Conservation (phyloP, 2,329 filamentous ascomycete species). For the Falciphora oryzae region DNA sequence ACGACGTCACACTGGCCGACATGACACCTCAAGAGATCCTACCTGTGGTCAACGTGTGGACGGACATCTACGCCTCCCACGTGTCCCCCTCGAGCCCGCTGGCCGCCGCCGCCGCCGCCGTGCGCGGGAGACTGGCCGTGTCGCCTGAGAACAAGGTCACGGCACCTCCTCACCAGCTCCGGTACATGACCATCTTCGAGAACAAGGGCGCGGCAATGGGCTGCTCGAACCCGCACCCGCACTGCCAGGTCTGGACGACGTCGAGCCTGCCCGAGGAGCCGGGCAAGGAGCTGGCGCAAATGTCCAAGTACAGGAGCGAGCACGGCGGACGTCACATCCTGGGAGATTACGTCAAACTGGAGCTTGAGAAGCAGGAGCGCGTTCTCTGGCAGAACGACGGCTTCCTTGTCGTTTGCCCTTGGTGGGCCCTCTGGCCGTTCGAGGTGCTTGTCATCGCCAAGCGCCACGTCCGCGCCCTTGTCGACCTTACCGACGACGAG, state of each 20-base stretch:
- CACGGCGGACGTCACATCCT: constrained; percentile 72
- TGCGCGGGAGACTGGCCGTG: constrained; percentile 29
- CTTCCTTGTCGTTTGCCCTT: constrained; percentile 87
- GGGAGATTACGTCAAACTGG: constrained; percentile 79
- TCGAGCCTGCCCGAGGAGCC: constrained; percentile 89
- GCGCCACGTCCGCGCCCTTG: constrained; percentile 74
- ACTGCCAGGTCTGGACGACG: constrained; percentile 95
- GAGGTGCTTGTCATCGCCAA: constrained; percentile 88
- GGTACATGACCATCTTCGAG: constrained; percentile 99
- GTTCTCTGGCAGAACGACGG: constrained; percentile 81
- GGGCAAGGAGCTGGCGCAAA: constrained; percentile 67
- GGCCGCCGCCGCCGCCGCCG: constrained; percentile 31
- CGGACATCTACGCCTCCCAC: constrained; percentile 78
- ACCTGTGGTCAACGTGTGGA: constrained; percentile 85
- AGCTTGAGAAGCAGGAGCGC: constrained; percentile 75
- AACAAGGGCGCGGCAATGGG: constrained; percentile 98
- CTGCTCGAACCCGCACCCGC: constrained; percentile 96
- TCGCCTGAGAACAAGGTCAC: constrained; percentile 31
- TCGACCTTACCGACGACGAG: constrained; percentile 72
- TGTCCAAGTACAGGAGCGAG: constrained; percentile 70
- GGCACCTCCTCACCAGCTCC: constrained; percentile 67
- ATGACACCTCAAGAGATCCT: constrained; percentile 71
- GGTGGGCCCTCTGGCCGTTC: constrained; percentile 98
- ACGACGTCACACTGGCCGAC: constrained; percentile 90
- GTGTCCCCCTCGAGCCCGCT: constrained; percentile 67